A percentile compares a stretch with the other conserved stretches of the same genome.
Evolutionary conservation across 495 filamentous ascomycete species (phyloP).

Genomic region (Hyphodiscus hymeniophilus): DNA sequence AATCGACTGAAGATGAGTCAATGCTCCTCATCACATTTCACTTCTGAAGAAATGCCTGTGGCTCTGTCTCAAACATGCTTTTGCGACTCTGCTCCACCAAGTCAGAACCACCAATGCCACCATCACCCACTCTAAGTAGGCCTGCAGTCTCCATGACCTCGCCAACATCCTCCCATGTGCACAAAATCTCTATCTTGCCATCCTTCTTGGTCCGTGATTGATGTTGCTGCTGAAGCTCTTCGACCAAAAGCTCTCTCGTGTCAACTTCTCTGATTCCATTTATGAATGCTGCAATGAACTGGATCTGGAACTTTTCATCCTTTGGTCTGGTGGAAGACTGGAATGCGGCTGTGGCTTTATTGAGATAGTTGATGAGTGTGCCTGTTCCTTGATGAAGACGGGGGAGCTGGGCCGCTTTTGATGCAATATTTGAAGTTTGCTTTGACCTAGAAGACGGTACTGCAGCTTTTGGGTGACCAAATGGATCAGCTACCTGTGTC

Average conservation of each 20-base stretch:
- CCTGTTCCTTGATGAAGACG: conserved; percentile 8
- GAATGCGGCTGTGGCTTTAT: conserved; percentile 1
- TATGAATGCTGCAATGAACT: conserved; percentile 15
- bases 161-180: conserved; percentile 15
- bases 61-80: no score
- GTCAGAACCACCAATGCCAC: no score
- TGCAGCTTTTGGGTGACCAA: no score
- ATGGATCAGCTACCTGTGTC: no score
- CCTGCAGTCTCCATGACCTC: conserved; percentile 2
- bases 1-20: no score
- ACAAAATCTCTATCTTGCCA: conserved; percentile 13
- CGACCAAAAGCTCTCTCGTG: conserved; percentile 2
- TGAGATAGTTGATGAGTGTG: conserved; percentile 7
- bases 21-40: no score
- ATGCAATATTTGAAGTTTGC: neutral
- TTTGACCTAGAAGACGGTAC: no score
- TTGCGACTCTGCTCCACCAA: no score
- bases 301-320: neutral
- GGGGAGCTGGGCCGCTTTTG: neutral
- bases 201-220: conserved; percentile 2
- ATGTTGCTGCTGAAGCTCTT: conserved; percentile 7
- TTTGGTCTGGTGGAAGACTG: neutral
- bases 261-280: conserved; percentile 4
- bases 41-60: no score
- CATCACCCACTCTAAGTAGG: neutral